Evolutionary conservation across 495 filamentous ascomycete species (phyloP).

Genomic region (Tuber brumale): DNA sequence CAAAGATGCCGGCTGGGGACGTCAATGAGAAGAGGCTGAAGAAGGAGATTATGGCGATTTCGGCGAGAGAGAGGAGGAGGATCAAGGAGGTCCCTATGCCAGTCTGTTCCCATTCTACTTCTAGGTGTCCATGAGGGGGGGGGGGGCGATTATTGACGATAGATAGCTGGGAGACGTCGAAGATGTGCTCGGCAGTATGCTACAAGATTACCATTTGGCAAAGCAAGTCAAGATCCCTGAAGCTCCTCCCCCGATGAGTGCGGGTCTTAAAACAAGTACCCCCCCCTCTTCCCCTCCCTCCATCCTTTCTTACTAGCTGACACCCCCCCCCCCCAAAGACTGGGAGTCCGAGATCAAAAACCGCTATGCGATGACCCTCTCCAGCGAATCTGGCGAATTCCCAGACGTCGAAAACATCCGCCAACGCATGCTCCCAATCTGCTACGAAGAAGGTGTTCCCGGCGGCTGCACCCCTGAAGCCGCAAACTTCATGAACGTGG

Average conservation of each 20-base stretch:
- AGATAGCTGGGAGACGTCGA: constrained; percentile 57
- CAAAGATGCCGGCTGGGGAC: constrained; percentile 76
- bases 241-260: constrained; percentile 70
- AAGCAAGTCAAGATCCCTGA: constrained; percentile 62
- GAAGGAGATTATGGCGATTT: constrained; percentile 89
- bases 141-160: constrained; percentile 27
- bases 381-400: constrained; percentile 86
- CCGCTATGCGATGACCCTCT: constrained; percentile 79
- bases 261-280: constrained; percentile 80
- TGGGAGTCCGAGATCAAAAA: constrained; percentile 90
- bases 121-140: not conserved
- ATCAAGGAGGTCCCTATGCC: constrained; percentile 61
- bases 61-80: constrained; percentile 73
- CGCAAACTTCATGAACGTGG: constrained; percentile 79
- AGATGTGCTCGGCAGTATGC: constrained; percentile 56
- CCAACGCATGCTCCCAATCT: constrained; percentile 84
- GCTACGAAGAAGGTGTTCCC: constrained; percentile 83
- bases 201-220: constrained; percentile 62
- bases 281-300: constrained; percentile 16
- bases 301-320: constrained; percentile 10
- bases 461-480: constrained; percentile 64
- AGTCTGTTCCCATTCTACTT: constrained; percentile 7
- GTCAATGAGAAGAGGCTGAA: constrained; percentile 85
- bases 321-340: constrained; percentile 47
- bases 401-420: constrained; percentile 73